Evolutionary conservation across 1,139 yeast genomes (phyloP).

Genomic region (Torulaspora pretoriensis): DNA sequence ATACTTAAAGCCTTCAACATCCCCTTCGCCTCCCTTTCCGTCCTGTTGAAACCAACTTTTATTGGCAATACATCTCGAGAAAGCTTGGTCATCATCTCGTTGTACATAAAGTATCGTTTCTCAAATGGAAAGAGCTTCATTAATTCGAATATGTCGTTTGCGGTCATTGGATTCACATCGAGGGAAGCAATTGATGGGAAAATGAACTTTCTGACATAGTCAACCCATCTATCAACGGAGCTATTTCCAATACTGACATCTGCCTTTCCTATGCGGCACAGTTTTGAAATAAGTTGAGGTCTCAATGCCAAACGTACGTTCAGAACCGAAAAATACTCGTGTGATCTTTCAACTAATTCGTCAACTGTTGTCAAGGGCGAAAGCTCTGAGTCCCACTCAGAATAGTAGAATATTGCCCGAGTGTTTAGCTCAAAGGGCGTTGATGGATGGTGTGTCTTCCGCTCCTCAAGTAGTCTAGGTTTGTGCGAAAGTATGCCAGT

Average conservation of each 20-base stretch:
- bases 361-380: conserved; percentile 41
- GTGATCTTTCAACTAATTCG: conserved; percentile 46
- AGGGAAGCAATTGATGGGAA: conserved; percentile 64
- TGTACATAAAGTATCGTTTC: conserved; percentile 73
- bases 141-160: conserved; percentile 57
- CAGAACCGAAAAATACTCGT: conserved; percentile 49
- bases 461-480: conserved; percentile 26
- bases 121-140: conserved; percentile 55
- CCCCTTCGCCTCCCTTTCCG: conserved; percentile 80
- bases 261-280: conserved; percentile 55
- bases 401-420: conserved; percentile 47
- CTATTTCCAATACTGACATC: conserved; percentile 34
- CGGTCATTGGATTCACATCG: conserved; percentile 57
- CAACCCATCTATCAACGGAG: conserved; percentile 49
- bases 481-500: conserved; percentile 24
- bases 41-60: conserved; percentile 59
- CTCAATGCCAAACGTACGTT: conserved; percentile 53
- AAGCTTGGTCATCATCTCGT: conserved; percentile 64
- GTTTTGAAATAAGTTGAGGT: conserved; percentile 48
- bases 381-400: conserved; percentile 46
- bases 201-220: conserved; percentile 59
- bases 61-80: conserved; percentile 54
- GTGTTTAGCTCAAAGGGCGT: conserved; percentile 33
- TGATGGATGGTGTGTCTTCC: conserved; percentile 39
- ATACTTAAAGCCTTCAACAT: conserved; percentile 81